Evolutionary conservation across 768 basidiomycete genomes (phyloP).

Genomic region (Clavulina sp.): DNA sequence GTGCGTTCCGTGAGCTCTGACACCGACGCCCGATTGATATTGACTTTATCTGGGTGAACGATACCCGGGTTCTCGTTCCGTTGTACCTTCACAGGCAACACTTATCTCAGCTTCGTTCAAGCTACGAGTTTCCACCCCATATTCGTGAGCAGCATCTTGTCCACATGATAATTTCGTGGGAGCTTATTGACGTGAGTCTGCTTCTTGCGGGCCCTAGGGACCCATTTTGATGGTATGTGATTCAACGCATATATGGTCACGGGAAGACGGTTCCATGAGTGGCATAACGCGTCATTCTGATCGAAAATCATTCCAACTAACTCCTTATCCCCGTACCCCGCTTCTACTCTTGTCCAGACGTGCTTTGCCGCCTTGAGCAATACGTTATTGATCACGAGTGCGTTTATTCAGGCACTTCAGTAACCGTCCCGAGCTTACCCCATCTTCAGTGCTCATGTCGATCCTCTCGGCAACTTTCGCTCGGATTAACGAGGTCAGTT

Average conservation of each 20-base stretch:
- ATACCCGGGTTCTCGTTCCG: too few relatives aligned
- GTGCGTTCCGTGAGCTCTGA: slow-evolving; percentile 35
- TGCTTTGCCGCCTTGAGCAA: slow-evolving; percentile 62
- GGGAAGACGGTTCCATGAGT: too few relatives aligned
- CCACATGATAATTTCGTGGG: not conserved
- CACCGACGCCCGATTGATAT: not conserved
- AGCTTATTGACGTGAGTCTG: not conserved
- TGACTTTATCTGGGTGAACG: too few relatives aligned
- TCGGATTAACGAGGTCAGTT: slow-evolving; percentile 41
- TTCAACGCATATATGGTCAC: too few relatives aligned
- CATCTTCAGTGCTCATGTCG: slow-evolving; percentile 49
- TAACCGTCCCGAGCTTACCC: not conserved
- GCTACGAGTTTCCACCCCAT: slow-evolving; percentile 32
- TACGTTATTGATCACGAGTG: slow-evolving; percentile 65
- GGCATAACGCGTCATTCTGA: too few relatives aligned
- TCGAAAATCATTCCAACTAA: too few relatives aligned
- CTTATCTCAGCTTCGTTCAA: slow-evolving; percentile 26
- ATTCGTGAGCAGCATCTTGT: slow-evolving; percentile 25
- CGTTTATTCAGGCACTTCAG: slow-evolving; percentile 15
- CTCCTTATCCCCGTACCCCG: too few relatives aligned
- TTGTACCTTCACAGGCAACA: slow-evolving; percentile 6
- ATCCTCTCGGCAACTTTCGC: slow-evolving; percentile 84
- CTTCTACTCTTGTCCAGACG: too few relatives aligned
- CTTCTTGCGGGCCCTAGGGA: not conserved
- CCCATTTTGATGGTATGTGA: not conserved